Conservation (phyloP, 1,139 yeast genomes). For the Arxiozyma slooffiae region DNA sequence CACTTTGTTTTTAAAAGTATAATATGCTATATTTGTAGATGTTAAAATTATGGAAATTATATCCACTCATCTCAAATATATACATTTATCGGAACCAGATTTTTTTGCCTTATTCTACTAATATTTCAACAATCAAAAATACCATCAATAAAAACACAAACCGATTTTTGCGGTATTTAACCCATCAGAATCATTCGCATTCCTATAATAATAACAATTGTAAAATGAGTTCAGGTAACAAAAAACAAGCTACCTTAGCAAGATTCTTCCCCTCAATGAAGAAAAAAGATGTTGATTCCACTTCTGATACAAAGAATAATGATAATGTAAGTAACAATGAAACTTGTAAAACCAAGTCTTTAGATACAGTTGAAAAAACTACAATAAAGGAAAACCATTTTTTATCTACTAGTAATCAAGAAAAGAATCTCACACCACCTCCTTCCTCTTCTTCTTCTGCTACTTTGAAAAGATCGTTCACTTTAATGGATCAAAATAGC, state of each 20-base stretch:
- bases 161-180: neutral
- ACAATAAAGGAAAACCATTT: neutral
- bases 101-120: neutral
- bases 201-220: neutral
- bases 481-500: neutral
- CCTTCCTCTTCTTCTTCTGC: neutral
- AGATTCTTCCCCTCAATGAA: conserved; percentile 11
- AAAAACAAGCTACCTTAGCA: conserved; percentile 11
- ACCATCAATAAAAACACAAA: neutral
- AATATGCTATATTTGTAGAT: neutral
- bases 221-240: conserved; percentile 2
- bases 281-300: neutral
- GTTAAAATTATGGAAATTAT: neutral
- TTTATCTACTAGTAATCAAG: neutral
- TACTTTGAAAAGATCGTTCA: neutral
- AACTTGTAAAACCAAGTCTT: neutral
- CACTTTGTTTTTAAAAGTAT: neutral
- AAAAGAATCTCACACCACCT: neutral
- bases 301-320: neutral
- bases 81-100: neutral
- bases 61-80: neutral
- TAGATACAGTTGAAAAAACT: neutral
- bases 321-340: neutral
- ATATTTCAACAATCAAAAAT: neutral
- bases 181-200: neutral